These are phyloP conservation scores for Suillus sp. DNA, from an alignment of 768 basidiomycete species.

Conservation along the genomic window DNA sequence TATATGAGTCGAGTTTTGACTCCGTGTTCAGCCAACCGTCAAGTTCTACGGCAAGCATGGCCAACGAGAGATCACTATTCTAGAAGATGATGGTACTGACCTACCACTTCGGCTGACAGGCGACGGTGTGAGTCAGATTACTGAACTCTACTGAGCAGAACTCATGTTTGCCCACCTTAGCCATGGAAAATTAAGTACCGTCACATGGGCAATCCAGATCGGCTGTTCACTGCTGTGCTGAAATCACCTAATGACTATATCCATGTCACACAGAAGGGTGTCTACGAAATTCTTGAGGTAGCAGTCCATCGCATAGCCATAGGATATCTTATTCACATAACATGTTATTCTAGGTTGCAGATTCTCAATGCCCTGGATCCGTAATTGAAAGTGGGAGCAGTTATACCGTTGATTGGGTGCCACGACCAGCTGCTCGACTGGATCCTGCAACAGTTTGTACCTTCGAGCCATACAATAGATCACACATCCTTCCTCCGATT, in stretches of 20 bases:
- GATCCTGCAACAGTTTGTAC: conserved; percentile 56
- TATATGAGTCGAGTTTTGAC: neutral
- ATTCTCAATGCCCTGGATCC: conserved; percentile 83
- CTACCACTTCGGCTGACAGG: conserved; percentile 89
- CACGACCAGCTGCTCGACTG: conserved; percentile 73
- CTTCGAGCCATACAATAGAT: conserved; percentile 67
- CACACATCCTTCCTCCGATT: conserved; percentile 72
- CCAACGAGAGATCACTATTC: conserved; percentile 59
- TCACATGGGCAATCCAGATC: conserved; percentile 45
- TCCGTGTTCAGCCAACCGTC: conserved; percentile 67
- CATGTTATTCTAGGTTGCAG: conserved; percentile 58
- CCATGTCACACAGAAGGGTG: conserved; percentile 70
- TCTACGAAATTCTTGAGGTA: conserved; percentile 75
- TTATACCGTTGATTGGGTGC: conserved; percentile 78
- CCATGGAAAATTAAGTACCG: conserved; percentile 88
- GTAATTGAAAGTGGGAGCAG: conserved; percentile 59
- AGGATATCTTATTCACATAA: neutral
- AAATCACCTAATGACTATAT: conserved; percentile 72
- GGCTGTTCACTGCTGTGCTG: conserved; percentile 43
- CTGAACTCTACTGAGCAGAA: neutral
- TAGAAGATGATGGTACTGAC: conserved; percentile 71
- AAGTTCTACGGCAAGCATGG: conserved; percentile 76
- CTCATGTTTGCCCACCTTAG: conserved; percentile 40
- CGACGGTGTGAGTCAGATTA: conserved; percentile 64
- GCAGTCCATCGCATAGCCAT: conserved; percentile 21